Conservation (phyloP, 164 flowering plant genomes). For the Saururus chinensis region DNA sequence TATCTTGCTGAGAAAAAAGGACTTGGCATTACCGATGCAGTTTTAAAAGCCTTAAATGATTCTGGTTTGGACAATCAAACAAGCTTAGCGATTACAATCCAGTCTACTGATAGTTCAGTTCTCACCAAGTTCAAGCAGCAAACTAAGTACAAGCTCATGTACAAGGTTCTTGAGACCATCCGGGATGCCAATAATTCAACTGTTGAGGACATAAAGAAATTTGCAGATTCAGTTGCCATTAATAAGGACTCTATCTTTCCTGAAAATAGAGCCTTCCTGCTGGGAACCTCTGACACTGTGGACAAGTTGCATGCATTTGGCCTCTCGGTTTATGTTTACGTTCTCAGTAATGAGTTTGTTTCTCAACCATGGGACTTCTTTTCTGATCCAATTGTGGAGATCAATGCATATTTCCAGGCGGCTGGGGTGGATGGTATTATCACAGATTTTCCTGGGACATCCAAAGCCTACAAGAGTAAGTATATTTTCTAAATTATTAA, state of each 20-base stretch:
- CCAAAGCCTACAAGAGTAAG: conserved; percentile 73
- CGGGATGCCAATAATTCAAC: conserved; percentile 37
- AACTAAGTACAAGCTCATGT: conserved; percentile 47
- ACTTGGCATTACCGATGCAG: conserved; percentile 41
- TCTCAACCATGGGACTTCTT: conserved; percentile 87
- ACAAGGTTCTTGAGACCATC: conserved; percentile 45
- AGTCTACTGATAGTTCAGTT: conserved; percentile 63
- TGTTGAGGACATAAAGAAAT: conserved; percentile 48
- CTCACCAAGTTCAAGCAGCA: conserved; percentile 35
- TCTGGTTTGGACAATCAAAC: conserved; percentile 45
- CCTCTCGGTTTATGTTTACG: conserved; percentile 48
- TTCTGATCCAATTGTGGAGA: conserved; percentile 68
- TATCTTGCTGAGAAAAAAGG: conserved; percentile 63
- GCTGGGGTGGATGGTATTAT: conserved; percentile 54
- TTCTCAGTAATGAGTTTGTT: conserved; percentile 68
- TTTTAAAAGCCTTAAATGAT: conserved; percentile 37
- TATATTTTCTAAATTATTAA: neutral
- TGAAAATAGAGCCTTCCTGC: conserved; percentile 18
- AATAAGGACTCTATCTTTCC: conserved; percentile 46
- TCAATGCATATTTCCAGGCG: conserved; percentile 39
- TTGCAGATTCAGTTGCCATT: conserved; percentile 60
- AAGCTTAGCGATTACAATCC: conserved; percentile 46
- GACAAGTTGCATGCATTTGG: conserved; percentile 37
- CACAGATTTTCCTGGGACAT: conserved; percentile 83
- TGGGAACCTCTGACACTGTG: conserved; percentile 33